Evolutionary conservation across 768 basidiomycete species (phyloP).

Genomic region (Rhodosporidiobolus odoratus): DNA sequence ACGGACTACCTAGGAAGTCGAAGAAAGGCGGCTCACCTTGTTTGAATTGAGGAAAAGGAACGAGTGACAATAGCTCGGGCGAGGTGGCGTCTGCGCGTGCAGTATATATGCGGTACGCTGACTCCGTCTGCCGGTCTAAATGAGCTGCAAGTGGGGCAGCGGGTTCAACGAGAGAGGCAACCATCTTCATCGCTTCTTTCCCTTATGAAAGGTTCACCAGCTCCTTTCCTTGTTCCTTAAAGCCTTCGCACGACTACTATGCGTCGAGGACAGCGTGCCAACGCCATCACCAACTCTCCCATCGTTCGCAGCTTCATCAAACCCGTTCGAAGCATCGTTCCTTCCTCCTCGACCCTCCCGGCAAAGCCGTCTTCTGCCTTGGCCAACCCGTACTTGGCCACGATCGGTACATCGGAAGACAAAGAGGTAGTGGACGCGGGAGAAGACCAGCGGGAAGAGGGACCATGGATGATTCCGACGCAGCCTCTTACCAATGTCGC

Average conservation of each 20-base stretch:
- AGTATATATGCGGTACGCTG: no score
- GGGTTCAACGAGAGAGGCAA: neutral
- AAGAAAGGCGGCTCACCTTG: no score
- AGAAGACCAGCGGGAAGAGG: neutral
- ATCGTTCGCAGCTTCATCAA: conserved; percentile 33
- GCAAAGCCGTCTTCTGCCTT: neutral
- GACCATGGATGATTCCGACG: conserved; percentile 26
- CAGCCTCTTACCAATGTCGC: conserved; percentile 16
- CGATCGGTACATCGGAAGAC: neutral
- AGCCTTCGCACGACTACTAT: neutral
- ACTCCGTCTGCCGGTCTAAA: no score
- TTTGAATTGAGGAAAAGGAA: no score
- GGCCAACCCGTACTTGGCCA: neutral
- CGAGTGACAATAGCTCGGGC: no score
- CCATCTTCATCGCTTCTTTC: neutral
- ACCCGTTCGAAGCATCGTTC: conserved; percentile 15
- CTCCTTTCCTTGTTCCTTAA: neutral
- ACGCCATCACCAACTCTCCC: conserved; percentile 31
- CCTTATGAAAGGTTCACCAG: neutral
- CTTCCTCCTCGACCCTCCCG: neutral
- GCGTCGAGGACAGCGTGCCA: conserved; percentile 3
- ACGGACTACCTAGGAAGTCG: no score
- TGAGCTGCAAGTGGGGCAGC: neutral
- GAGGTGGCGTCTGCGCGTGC: no score
- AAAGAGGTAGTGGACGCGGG: neutral